These are phyloP conservation scores for Candida palmyrensis DNA, from an alignment of 805 yeast genomes.

Conservation along the genomic window DNA sequence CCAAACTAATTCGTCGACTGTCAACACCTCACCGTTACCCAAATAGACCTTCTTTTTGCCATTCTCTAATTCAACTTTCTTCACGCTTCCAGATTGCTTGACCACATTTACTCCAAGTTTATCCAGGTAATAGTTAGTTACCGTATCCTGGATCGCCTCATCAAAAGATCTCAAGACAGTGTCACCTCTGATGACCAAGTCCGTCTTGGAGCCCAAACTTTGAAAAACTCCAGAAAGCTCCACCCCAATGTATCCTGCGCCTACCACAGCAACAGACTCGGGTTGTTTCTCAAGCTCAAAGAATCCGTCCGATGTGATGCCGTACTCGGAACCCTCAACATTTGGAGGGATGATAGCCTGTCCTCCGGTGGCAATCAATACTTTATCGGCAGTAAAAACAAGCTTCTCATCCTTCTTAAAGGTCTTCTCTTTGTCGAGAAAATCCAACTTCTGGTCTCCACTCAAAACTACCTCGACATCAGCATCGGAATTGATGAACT, in stretches of 20 bases:
- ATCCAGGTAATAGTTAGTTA: constrained; percentile 76
- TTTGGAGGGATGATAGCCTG: constrained; percentile 62
- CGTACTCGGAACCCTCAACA: constrained; percentile 78
- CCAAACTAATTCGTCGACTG: constrained; percentile 85
- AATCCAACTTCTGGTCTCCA: constrained; percentile 35
- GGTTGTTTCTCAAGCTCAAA: constrained; percentile 81
- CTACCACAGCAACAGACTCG: constrained; percentile 87
- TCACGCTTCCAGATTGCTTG: constrained; percentile 49
- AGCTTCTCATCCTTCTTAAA: constrained; percentile 49
- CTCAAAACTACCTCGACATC: constrained; percentile 66
- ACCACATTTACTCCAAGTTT: constrained; percentile 75
- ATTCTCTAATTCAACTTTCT: constrained; percentile 27
- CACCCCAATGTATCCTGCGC: constrained; percentile 97
- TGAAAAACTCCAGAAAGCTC: constrained; percentile 94
- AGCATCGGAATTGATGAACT: constrained; percentile 57
- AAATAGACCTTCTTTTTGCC: constrained; percentile 33
- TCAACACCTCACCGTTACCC: constrained; percentile 33
- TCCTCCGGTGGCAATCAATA: constrained; percentile 94
- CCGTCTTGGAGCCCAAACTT: constrained; percentile 81
- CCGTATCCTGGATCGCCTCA: constrained; percentile 65
- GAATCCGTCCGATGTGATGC: constrained; percentile 87
- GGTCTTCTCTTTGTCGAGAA: constrained; percentile 24
- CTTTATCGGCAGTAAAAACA: constrained; percentile 70
- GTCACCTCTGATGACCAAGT: constrained; percentile 85
- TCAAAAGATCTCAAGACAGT: constrained; percentile 88